Percentiles rank a stretch among this genome's conserved stretches.
Evolutionary conservation across 2,329 filamentous ascomycete species (phyloP).

Genomic region (Passalora sequoiae): DNA sequence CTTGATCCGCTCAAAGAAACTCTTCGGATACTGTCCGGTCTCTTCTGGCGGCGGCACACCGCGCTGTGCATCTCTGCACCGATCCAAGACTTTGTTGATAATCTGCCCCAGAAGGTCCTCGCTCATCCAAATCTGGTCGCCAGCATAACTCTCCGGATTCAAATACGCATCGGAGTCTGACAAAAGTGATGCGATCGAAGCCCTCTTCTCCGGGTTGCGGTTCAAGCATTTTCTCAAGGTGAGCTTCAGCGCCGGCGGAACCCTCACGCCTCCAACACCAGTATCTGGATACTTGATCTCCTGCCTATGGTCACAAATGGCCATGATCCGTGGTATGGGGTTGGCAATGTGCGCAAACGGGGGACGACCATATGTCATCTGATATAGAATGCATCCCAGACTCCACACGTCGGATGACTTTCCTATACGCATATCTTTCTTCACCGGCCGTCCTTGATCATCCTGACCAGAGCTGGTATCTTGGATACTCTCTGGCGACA

Average conservation of each 20-base stretch:
- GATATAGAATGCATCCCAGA: slow-evolving; percentile 91
- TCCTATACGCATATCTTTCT: slow-evolving; percentile 88
- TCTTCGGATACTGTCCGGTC: slow-evolving; percentile 42
- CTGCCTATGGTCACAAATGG: slow-evolving; percentile 75
- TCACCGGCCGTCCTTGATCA: slow-evolving; percentile 42
- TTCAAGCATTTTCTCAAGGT: slow-evolving; percentile 56
- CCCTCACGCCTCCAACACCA: slow-evolving; percentile 59
- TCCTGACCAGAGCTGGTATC: slow-evolving; percentile 65
- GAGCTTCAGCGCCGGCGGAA: slow-evolving; percentile 52
- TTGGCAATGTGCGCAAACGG: slow-evolving; percentile 91
- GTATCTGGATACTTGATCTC: slow-evolving; percentile 65
- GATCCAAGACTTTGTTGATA: slow-evolving; percentile 55
- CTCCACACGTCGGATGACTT: slow-evolving; percentile 97
- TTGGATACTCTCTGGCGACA: slow-evolving; percentile 91
- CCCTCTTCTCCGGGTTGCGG: slow-evolving; percentile 52
- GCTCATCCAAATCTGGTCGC: slow-evolving; percentile 47
- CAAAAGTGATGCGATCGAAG: slow-evolving; percentile 54
- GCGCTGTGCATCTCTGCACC: slow-evolving; percentile 50
- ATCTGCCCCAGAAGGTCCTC: slow-evolving; percentile 58
- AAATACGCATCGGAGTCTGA: slow-evolving; percentile 53
- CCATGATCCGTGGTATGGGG: slow-evolving; percentile 78
- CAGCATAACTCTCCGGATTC: slow-evolving; percentile 49
- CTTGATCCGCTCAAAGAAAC: slow-evolving; percentile 46
- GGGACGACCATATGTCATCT: slow-evolving; percentile 95
- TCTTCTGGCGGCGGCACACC: slow-evolving; percentile 55